Percentiles rank a stretch among this genome's conserved stretches.
These are phyloP conservation scores for Aegilops umbellulata DNA, from an alignment of 176 grass and related monocot species.

Conservation along the genomic window DNA sequence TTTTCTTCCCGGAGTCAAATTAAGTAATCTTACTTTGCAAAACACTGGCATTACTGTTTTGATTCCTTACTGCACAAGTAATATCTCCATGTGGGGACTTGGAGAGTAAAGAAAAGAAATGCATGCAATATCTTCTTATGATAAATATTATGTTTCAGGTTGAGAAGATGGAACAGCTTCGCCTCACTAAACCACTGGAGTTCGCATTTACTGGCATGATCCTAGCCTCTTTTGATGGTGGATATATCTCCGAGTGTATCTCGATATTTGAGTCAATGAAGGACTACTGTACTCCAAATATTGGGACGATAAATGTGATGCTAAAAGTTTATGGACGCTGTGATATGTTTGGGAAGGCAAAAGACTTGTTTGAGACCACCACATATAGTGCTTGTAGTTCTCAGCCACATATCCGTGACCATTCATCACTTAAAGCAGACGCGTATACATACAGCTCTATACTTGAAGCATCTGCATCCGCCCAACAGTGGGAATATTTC, in stretches of 20 bases:
- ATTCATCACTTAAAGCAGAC: conserved; percentile 52
- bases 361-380: conserved; percentile 80
- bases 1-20: conserved; percentile 14
- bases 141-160: conserved; percentile 52
- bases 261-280: conserved; percentile 91
- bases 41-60: background rate
- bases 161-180: conserved; percentile 71
- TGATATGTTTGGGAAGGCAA: conserved; percentile 89
- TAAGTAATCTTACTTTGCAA: background rate
- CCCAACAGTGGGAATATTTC: conserved; percentile 95
- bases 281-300: conserved; percentile 72
- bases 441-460: conserved; percentile 77
- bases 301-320: conserved; percentile 87
- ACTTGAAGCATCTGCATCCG: conserved; percentile 72
- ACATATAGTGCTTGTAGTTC: conserved; percentile 32
- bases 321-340: conserved; percentile 77
- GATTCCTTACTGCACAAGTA: background rate
- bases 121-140: background rate
- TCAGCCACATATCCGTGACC: background rate
- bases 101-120: background rate
- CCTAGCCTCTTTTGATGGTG: conserved; percentile 81
- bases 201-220: conserved; percentile 95
- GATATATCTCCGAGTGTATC: conserved; percentile 67
- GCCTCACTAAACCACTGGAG: conserved; percentile 76
- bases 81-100: background rate